Evolutionary conservation across 306 rosid genomes (phyloP).

Genomic region (Inga leiocalycina): DNA sequence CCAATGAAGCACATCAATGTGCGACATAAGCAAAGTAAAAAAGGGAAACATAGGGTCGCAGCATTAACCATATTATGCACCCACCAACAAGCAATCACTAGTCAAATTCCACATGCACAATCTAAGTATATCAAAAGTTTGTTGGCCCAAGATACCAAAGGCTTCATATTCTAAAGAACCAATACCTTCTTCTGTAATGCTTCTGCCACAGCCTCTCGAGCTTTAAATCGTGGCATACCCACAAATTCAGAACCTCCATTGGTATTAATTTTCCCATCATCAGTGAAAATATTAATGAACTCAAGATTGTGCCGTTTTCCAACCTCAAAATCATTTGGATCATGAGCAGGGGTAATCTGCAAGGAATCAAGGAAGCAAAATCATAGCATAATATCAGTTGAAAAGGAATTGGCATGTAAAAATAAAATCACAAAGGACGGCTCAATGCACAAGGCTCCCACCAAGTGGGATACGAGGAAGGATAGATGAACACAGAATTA

Average conservation of each 20-base stretch:
- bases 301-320: constrained; percentile 89
- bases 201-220: constrained; percentile 71
- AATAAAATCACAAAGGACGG: not conserved
- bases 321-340: constrained; percentile 94
- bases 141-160: constrained; percentile 15
- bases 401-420: constrained; percentile 16
- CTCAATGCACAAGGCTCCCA: too few species aligned
- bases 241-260: constrained; percentile 86
- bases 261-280: constrained; percentile 87
- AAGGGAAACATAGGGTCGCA: not conserved
- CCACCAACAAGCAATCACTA: constrained; percentile 8
- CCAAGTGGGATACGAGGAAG: too few species aligned
- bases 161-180: constrained; percentile 19
- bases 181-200: constrained; percentile 85
- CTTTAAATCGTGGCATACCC: constrained; percentile 87
- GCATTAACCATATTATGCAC: not conserved
- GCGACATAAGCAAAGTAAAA: constrained; percentile 13
- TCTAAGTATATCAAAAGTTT: constrained; percentile 15
- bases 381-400: constrained; percentile 17
- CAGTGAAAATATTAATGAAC: constrained; percentile 77
- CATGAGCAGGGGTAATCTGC: constrained; percentile 99
- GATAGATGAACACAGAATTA: too few species aligned
- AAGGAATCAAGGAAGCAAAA: constrained; percentile 33
- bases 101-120: not conserved
- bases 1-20: constrained; percentile 18